Evolutionary conservation across 495 filamentous ascomycete species (phyloP).

Genomic region (Emericellopsis terricola): DNA sequence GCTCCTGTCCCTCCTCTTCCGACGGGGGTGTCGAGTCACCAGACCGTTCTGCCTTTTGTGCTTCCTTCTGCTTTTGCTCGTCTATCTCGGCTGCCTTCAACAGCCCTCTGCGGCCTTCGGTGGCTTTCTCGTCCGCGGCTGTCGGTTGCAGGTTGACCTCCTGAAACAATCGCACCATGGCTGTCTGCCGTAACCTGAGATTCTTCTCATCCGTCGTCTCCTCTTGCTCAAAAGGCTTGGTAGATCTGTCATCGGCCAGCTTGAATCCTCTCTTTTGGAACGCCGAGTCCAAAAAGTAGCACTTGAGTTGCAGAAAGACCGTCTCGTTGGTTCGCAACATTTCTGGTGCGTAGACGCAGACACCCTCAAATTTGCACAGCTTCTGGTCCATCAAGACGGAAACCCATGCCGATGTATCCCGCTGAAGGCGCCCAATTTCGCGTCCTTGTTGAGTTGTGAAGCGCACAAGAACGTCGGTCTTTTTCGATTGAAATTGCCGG

Average conservation of each 20-base stretch:
- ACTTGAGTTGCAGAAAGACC: conserved; percentile 70
- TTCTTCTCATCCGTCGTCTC: conserved; percentile 76
- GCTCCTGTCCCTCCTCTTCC: conserved; percentile 74
- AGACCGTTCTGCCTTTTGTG: conserved; percentile 2
- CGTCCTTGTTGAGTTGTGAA: conserved; percentile 68
- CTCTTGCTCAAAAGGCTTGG: conserved; percentile 44
- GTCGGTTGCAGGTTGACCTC: conserved; percentile 71
- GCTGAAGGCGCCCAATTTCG: conserved; percentile 77
- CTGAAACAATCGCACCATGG: conserved; percentile 72
- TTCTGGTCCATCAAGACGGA: conserved; percentile 85
- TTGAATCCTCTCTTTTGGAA: conserved; percentile 44
- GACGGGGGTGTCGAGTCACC: conserved; percentile 20
- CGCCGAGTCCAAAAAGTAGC: conserved; percentile 52
- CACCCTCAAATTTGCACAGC: conserved; percentile 71
- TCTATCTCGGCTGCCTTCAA: conserved; percentile 72
- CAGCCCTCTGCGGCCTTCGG: conserved; percentile 62
- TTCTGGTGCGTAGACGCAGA: conserved; percentile 82
- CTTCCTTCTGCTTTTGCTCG: conserved; percentile 54
- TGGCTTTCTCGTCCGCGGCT: conserved; percentile 52
- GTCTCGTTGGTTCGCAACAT: conserved; percentile 78
- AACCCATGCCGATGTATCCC: conserved; percentile 85
- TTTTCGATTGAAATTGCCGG: conserved; percentile 25
- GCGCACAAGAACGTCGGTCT: conserved; percentile 73
- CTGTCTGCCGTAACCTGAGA: conserved; percentile 71
- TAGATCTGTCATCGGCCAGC: conserved; percentile 49